Evolutionary conservation across 2,329 filamentous ascomycete species (phyloP).

Genomic region (Trichoderma hamatum): DNA sequence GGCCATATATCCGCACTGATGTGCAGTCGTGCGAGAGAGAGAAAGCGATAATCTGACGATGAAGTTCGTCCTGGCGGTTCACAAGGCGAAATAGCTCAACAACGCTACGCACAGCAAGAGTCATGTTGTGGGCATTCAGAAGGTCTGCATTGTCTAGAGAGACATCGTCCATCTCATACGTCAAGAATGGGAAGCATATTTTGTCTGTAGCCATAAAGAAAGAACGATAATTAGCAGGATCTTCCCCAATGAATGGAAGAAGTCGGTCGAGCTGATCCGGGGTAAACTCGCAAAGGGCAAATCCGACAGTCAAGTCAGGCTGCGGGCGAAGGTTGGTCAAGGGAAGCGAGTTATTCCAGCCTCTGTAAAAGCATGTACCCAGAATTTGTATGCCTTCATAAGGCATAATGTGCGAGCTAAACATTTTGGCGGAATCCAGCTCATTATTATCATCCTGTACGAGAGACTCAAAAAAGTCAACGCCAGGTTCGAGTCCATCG

Average conservation of each 20-base stretch:
- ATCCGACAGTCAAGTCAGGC: constrained; percentile 50
- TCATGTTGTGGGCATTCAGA: neutral
- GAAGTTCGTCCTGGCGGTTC: neutral
- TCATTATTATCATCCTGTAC: neutral
- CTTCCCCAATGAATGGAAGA: neutral
- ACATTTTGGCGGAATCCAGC: neutral
- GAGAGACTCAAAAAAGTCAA: neutral
- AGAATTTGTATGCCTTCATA: constrained; percentile 30
- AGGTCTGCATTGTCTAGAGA: neutral
- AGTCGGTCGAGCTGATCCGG: constrained; percentile 37
- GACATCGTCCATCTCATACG: neutral
- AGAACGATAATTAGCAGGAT: neutral
- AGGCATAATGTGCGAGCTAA: neutral
- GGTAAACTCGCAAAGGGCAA: constrained; percentile 47
- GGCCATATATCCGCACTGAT: neutral
- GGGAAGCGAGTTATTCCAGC: constrained; percentile 46
- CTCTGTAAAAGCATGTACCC: constrained; percentile 47
- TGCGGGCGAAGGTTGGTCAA: constrained; percentile 44
- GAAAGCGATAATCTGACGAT: neutral
- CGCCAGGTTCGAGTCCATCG: neutral
- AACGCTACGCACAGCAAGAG: neutral
- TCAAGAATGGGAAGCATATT: neutral
- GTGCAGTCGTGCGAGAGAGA: neutral
- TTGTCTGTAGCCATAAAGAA: neutral
- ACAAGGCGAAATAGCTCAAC: neutral